Percentiles rank a stretch among this genome's conserved stretches.
Evolutionary conservation across 345 rosid species (phyloP).

Genomic region (Acer saccharum): DNA sequence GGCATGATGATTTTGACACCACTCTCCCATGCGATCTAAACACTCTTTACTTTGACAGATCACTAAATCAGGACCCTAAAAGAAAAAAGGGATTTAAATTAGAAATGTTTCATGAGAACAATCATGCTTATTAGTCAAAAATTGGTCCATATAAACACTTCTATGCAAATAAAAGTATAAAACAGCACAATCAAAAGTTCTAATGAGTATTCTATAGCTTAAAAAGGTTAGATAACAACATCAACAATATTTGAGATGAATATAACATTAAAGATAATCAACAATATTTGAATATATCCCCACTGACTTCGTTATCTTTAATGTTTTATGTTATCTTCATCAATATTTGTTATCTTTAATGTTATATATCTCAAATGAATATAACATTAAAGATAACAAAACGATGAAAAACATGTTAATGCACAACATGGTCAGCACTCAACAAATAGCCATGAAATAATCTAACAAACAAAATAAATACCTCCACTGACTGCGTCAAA

Average conservation of each 20-base stretch:
- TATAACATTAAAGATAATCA: neutral
- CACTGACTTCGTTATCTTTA: no score
- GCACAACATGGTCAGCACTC: neutral
- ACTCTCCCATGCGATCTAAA: conserved; percentile 78
- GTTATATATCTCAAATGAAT: neutral
- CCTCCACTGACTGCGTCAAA: conserved; percentile 78
- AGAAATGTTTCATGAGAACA: neutral
- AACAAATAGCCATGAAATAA: neutral
- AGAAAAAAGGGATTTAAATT: conserved; percentile 17
- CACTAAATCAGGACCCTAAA: conserved; percentile 89
- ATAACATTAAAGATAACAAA: neutral
- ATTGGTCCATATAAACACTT: neutral
- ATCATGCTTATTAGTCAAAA: conserved; percentile 7
- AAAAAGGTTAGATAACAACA: neutral
- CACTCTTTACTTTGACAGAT: conserved; percentile 80
- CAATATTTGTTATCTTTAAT: no score
- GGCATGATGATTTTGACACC: conserved; percentile 89
- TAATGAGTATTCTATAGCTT: neutral
- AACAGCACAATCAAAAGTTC: neutral
- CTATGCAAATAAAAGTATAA: neutral
- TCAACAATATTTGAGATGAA: neutral
- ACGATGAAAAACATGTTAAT: neutral
- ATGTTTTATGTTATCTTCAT: neutral
- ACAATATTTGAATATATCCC: no score
- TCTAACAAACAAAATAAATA: conserved; percentile 15